These are phyloP conservation scores for Borovskyia barvae DNA, from an alignment of 208 protist species.

Conservation along the genomic window DNA sequence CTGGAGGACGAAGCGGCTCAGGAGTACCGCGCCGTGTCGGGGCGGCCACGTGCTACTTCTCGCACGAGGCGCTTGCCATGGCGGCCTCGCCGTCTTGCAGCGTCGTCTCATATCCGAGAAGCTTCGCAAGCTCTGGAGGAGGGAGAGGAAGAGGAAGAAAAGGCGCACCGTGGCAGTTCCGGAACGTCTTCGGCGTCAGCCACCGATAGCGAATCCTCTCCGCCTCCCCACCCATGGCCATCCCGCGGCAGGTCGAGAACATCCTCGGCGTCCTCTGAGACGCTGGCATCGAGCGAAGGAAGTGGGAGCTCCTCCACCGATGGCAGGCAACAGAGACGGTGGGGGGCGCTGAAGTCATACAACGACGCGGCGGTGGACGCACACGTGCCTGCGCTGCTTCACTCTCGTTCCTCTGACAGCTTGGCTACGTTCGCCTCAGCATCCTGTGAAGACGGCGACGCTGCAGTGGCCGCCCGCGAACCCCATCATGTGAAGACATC, in stretches of 20 bases:
- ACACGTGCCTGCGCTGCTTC: not conserved
- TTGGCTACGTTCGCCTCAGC: too few relatives aligned
- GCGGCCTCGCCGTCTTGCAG: too few relatives aligned
- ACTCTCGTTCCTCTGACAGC: not conserved
- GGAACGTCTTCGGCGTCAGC: too few relatives aligned
- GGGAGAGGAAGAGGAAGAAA: not conserved
- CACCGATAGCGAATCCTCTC: not conserved
- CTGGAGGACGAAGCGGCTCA: conserved; percentile 27
- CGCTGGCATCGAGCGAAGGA: not conserved
- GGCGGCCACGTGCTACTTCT: conserved; percentile 1
- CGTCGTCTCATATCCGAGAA: too few relatives aligned
- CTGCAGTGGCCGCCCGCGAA: too few relatives aligned
- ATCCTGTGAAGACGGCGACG: too few relatives aligned
- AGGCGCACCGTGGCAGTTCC: too few relatives aligned
- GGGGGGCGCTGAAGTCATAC: too few relatives aligned
- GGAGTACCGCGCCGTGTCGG: conserved; percentile 14
- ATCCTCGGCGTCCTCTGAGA: not conserved
- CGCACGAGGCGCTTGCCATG: too few relatives aligned
- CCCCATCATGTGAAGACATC: too few relatives aligned
- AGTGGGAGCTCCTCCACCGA: not conserved
- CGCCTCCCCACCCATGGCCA: not conserved
- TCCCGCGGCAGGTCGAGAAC: not conserved
- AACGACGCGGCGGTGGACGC: not conserved
- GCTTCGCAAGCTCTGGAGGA: not conserved
- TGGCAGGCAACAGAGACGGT: too few relatives aligned